Conservation (phyloP, 345 rosid species). For the Clarkia xantiana region DNA sequence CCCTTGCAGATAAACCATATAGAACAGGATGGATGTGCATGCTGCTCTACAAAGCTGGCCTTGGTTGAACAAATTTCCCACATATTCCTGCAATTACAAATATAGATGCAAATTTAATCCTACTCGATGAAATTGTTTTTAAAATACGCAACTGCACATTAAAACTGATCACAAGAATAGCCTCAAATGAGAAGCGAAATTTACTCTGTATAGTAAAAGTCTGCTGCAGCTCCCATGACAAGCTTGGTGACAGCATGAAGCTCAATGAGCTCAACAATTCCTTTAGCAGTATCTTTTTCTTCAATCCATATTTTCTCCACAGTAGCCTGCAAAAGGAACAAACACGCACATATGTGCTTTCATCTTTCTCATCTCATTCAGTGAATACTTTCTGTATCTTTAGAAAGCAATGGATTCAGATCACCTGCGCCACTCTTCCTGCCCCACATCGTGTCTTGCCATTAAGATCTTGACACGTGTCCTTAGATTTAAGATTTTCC, state of each 20-base stretch:
- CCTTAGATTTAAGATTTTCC: background rate
- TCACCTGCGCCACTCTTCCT: too few species aligned
- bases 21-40: too few species aligned
- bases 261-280: conserved; percentile 52
- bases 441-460: too few species aligned
- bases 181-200: background rate
- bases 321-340: conserved; percentile 23
- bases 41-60: too few species aligned
- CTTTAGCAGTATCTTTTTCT: conserved; percentile 39
- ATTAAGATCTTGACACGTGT: too few species aligned
- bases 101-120: too few species aligned
- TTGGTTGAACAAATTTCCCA: too few species aligned
- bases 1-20: conserved; percentile 21
- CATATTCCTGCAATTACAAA: too few species aligned
- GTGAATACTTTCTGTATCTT: background rate
- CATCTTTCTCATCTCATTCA: background rate
- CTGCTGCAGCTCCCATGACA: conserved; percentile 76
- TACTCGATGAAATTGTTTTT: too few species aligned
- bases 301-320: conserved; percentile 28
- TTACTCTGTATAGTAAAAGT: conserved; percentile 35
- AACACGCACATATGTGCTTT: background rate
- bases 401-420: too few species aligned
- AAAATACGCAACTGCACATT: background rate
- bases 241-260: conserved; percentile 38
- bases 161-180: background rate